Conservation (phyloP, 1,284 basidiomycete genomes). For the Ceratobasidium sp. region DNA sequence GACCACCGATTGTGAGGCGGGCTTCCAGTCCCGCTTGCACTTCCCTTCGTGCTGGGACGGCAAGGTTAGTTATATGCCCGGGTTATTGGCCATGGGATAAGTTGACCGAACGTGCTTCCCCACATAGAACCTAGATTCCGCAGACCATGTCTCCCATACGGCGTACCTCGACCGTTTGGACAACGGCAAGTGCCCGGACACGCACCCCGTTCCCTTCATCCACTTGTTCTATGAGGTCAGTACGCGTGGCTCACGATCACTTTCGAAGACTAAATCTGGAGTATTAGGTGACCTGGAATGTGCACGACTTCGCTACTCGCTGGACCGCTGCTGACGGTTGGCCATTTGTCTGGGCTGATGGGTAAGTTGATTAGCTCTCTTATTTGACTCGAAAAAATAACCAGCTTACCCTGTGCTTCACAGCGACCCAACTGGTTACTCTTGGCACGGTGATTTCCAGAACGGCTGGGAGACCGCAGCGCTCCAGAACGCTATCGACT, state of each 20-base stretch:
- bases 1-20: slow-evolving; percentile 61
- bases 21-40: slow-evolving; percentile 55
- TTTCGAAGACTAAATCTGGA: not conserved
- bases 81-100: too few species aligned
- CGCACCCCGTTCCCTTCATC: slow-evolving; percentile 63
- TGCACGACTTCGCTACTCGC: slow-evolving; percentile 56
- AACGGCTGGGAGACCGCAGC: slow-evolving; percentile 57
- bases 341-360: slow-evolving; percentile 63
- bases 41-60: slow-evolving; percentile 68
- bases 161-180: slow-evolving; percentile 58
- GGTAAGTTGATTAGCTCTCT: slow-evolving; percentile 52
- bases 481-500: slow-evolving; percentile 63
- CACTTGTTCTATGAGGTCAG: slow-evolving; percentile 65
- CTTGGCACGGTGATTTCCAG: slow-evolving; percentile 67
- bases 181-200: slow-evolving; percentile 63
- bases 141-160: slow-evolving; percentile 59
- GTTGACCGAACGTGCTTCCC: not conserved
- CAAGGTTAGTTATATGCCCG: slow-evolving; percentile 52
- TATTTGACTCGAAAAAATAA: not conserved
- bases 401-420: not conserved
- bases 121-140: slow-evolving; percentile 18
- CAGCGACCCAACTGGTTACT: slow-evolving; percentile 63
- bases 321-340: slow-evolving; percentile 58
- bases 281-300: slow-evolving; percentile 61
- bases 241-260: too few species aligned